Base-by-base conservation (phyloP, 1,284 basidiomycete species). In the Apiotrichum akiyoshidainum region DNA sequence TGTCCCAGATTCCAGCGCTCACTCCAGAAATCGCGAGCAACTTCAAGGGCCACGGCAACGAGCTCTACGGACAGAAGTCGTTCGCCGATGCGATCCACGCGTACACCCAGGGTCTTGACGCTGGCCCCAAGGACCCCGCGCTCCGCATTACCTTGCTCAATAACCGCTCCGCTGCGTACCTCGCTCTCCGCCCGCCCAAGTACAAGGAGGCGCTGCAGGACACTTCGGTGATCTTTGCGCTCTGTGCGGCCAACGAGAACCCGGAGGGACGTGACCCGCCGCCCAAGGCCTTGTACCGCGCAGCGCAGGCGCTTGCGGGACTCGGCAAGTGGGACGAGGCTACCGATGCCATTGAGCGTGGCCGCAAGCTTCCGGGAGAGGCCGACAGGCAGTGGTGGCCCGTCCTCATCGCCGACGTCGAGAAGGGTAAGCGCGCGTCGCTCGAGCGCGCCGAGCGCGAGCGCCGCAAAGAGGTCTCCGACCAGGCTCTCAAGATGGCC, bases 31-130 rank as follows among this genome's bases (percentile, higher is more conserved):
- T 92, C 65, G 92, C 94, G 0, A 81, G 85, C 62, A 94, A 90
- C 74, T 97, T 97, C 79, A 97, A 97, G 76, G 85, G 90, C 55
- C 92, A 97, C 75, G 95, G 92, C 3, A 97, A 97, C 74, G 90
- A 93, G 58, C 92, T 96, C 69, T 97, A 90, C 79, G 86, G 86
- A 62, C 87, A 87, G 22, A 91, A 89, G 72, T 84, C 90, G 49
- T 90, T 86, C 76, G 83, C 87, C 34, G 94, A 99, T 74, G 95
- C 95, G 2, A 65, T 87, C 12, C 85, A 86, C 0, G 97, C 98
- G 73, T 99, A 98, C 76, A 87, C 87, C 0, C 89, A 95, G 71
- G 95, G 88, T 0, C 72, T 99, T 34, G 88, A 95, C 51, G 89
- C 89, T 1, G 84, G 87, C 52, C 89, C 92, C 2, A 82, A 83